Conservation (phyloP, 768 basidiomycete species). For the Xanthoconium purpureum region DNA sequence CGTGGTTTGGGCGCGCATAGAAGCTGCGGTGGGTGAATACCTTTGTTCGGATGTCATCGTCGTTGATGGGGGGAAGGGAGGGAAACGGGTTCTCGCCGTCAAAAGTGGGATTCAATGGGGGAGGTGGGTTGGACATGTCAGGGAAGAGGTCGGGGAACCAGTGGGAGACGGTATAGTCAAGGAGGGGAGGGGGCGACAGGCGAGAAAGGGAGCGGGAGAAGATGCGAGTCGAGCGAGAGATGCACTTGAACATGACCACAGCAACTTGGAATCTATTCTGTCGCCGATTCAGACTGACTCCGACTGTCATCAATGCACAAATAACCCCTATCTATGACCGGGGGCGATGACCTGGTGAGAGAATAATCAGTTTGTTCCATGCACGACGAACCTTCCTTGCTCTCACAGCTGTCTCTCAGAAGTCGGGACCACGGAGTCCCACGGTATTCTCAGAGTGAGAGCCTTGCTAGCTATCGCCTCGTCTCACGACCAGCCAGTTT, state of each 20-base stretch:
- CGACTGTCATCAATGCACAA: no score
- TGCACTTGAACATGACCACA: no score
- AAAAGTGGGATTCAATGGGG: conserved; percentile 30
- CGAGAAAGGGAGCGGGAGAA: no score
- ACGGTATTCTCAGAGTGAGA: no score
- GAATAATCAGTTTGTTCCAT: no score
- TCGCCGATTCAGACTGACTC: neutral
- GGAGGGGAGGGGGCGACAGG: neutral
- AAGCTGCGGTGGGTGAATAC: conserved; percentile 78
- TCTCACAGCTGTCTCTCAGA: no score
- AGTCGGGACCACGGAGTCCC: no score
- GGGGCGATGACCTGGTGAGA: no score
- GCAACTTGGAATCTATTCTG: neutral
- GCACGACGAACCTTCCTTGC: no score
- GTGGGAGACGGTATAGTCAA: conserved; percentile 4
- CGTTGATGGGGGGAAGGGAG: conserved; percentile 53
- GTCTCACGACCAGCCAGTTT: no score
- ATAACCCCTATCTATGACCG: neutral
- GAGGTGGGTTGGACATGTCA: neutral
- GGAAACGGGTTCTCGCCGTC: conserved; percentile 40
- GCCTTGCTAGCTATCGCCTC: no score
- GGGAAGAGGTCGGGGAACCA: neutral
- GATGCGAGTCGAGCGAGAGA: no score
- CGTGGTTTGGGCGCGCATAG: conserved; percentile 63
- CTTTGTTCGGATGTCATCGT: conserved; percentile 43